Evolutionary conservation across 306 rosid species (phyloP).

Genomic region (Castanea sativa): DNA sequence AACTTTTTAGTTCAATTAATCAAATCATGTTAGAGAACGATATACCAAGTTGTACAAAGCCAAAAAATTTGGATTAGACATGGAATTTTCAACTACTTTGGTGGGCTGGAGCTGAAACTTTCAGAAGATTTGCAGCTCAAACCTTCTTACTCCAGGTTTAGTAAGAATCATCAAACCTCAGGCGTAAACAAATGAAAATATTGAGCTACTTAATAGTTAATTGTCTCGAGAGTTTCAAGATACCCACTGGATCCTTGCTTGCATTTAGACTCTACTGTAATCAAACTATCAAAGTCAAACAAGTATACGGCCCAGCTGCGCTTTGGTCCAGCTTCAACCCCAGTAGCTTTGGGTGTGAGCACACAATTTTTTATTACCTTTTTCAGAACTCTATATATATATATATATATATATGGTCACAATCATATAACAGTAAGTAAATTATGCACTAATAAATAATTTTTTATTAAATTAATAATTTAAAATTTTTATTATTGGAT

Average conservation of each 20-base stretch:
- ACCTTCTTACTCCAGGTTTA: background rate
- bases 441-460: no score
- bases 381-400: no score
- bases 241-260: constrained; percentile 23
- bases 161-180: background rate
- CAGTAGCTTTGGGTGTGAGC: no score
- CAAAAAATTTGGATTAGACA: background rate
- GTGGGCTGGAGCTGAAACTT: background rate
- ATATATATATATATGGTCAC: no score
- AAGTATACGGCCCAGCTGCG: background rate
- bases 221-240: background rate
- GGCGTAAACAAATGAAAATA: background rate
- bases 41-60: background rate
- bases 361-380: no score
- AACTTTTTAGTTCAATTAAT: background rate
- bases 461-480: no score
- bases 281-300: constrained; percentile 29
- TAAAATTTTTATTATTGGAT: no score
- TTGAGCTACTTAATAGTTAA: background rate
- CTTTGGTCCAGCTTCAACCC: no score
- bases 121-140: background rate
- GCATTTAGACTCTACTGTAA: constrained; percentile 11
- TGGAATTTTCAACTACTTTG: background rate
- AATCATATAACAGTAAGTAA: no score
- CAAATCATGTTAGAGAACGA: background rate